Conservation (phyloP, 2,329 filamentous ascomycete species). For the Curvularia verruculosa region DNA sequence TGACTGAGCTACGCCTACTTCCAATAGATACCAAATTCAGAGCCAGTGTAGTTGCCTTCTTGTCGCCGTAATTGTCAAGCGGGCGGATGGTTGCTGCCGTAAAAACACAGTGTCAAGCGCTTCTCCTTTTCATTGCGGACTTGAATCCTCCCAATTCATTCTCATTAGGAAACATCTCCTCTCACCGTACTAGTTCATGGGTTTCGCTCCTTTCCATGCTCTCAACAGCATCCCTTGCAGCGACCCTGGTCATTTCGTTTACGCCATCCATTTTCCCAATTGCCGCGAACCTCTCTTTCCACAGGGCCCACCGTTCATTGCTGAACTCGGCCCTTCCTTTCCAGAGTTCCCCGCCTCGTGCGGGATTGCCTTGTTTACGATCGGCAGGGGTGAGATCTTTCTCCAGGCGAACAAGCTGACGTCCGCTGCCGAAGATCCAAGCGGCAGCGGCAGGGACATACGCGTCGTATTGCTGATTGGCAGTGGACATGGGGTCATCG, state of each 20-base stretch:
- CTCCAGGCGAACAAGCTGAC: constrained; percentile 30
- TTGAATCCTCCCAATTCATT: not conserved
- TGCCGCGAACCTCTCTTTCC: constrained; percentile 40
- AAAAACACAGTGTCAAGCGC: not conserved
- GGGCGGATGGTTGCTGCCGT: not conserved
- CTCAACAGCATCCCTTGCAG: constrained; percentile 34
- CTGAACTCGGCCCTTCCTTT: constrained; percentile 39
- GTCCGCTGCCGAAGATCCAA: constrained; percentile 36
- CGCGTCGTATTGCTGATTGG: constrained; percentile 33
- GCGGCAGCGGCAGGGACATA: constrained; percentile 38
- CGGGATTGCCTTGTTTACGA: constrained; percentile 38
- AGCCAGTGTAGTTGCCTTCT: not conserved
- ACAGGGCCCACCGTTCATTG: constrained; percentile 41
- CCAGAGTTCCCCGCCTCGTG: constrained; percentile 37
- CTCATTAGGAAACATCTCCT: not conserved
- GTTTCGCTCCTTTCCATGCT: constrained; percentile 40
- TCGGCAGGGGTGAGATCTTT: constrained; percentile 38
- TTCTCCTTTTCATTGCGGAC: not conserved
- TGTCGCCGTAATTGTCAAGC: not conserved
- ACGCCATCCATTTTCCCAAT: constrained; percentile 30
- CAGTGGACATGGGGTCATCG: constrained; percentile 27
- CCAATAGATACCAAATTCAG: not conserved
- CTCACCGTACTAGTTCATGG: constrained; percentile 12
- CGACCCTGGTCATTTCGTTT: constrained; percentile 27
- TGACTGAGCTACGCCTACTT: not conserved